phyloP scores from a whole-genome alignment of 306 rosid genomes.

The Vigna trinervia region DNA sequence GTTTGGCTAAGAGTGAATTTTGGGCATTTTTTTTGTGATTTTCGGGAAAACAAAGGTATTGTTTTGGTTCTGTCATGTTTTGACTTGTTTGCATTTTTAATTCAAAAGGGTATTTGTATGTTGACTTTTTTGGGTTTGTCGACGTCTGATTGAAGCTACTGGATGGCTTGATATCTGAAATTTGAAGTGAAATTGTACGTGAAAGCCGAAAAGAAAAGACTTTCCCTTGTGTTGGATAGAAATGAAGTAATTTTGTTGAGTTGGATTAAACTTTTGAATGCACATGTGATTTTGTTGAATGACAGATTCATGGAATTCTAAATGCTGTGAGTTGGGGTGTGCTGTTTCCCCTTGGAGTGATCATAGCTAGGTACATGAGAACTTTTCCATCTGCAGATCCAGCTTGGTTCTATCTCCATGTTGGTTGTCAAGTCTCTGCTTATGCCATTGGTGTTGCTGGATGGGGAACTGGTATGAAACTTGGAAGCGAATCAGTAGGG shows the following conservation, averaged over 20 bases:
- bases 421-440: conserved; percentile 68
- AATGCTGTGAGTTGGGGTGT: conserved; percentile 96
- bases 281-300: conserved; percentile 19
- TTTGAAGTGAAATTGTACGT: background rate
- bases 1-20: background rate
- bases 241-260: background rate
- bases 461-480: conserved; percentile 89
- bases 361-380: conserved; percentile 80
- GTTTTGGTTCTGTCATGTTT: background rate
- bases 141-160: background rate
- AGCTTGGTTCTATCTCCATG: conserved; percentile 92
- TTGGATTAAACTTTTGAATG: background rate
- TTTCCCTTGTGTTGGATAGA: background rate
- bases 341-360: conserved; percentile 77
- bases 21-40: background rate
- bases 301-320: conserved; percentile 80
- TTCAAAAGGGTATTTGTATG: background rate
- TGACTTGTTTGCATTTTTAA: background rate
- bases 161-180: background rate
- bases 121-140: background rate
- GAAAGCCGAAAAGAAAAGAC: background rate
- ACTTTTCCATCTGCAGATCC: conserved; percentile 80
- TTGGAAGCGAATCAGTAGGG: conserved; percentile 71
- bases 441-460: conserved; percentile 90
- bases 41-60: background rate